Evolutionary conservation across 1,284 basidiomycete genomes (phyloP), one percentile per base, ranked within the genome.

Genomic region (Ustilago tritici): DNA sequence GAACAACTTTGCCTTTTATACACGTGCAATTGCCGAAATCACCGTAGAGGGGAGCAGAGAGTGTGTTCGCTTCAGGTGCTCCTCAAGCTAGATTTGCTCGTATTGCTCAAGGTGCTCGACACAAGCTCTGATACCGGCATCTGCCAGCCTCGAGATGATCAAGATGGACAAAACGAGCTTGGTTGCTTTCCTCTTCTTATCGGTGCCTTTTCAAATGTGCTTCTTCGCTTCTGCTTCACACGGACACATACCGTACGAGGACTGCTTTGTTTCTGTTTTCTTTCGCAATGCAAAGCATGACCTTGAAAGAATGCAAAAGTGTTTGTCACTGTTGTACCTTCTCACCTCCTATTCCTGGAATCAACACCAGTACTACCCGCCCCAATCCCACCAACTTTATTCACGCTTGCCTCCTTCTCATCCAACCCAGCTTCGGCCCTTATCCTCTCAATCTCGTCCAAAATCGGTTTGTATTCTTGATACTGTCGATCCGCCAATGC

Each of bases 361-460:
- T 78, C 76, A 3, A 76, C 69, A 53, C 76, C 76, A 4, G 70
- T 70, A 41, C 70, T 75, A 28, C 76, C 76, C 0, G 72, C 65
- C 6, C 71, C 71, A 47, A 72, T 76, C 23, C 72, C 76, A 19
- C 76, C 71, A n/a, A 67, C 64, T 61, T 75, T 72, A 49, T 70
- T 74, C 19, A 78, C 76, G 2, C 64, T 61, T 7, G 70, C 92
- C 72, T 95, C 94, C 9, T 93, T 92, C 62, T 93, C 92, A 69
- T 96, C 94, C 61, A 96, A 87, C 2, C 94, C 95, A 0, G 95
- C 94, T 79, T 94, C 93, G 15, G 90, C 90, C 61, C 95, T 87
- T 58, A 95, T 95, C 64, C 90, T 91, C 83, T 95, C 93, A 7
- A 96, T 92, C 86, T 85, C 84, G 4, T 84, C 71, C 23, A 86